phyloP scores from a whole-genome alignment of 2,329 filamentous ascomycete species.

The Thelonectria blattea region DNA sequence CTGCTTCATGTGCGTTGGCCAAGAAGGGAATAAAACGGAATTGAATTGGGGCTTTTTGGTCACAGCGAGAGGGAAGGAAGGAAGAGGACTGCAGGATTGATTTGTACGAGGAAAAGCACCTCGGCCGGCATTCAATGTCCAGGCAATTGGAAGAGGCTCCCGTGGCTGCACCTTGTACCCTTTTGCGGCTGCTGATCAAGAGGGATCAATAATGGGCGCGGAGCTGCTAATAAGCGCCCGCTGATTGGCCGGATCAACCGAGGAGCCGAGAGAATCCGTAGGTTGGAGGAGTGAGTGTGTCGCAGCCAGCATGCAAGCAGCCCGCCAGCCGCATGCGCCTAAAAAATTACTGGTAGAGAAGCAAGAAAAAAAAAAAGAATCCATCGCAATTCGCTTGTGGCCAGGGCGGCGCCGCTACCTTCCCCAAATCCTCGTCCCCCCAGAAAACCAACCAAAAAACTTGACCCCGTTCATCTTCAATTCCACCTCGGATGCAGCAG shows the following conservation, averaged over 20 bases:
- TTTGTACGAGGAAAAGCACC: background rate
- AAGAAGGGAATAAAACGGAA: background rate
- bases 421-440: slow-evolving; percentile 18
- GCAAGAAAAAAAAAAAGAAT: slow-evolving; percentile 27
- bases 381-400: background rate
- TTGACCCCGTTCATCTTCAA: slow-evolving; percentile 37
- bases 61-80: background rate
- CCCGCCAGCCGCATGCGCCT: slow-evolving; percentile 18
- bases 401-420: slow-evolving; percentile 5
- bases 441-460: slow-evolving; percentile 34
- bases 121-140: slow-evolving; percentile 22
- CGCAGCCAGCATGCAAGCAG: too few species aligned
- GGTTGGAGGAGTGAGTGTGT: background rate
- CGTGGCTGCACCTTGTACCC: background rate
- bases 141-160: slow-evolving; percentile 8
- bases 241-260: slow-evolving; percentile 46
- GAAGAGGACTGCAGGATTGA: background rate
- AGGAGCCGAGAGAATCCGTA: slow-evolving; percentile 43
- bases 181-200: slow-evolving; percentile 2
- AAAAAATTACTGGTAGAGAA: background rate
- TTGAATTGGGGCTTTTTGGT: background rate
- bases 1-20: background rate
- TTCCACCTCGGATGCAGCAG: slow-evolving; percentile 41
- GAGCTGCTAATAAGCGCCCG: slow-evolving; percentile 36
- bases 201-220: slow-evolving; percentile 13